Evolutionary conservation across 2,329 filamentous ascomycete genomes (phyloP), one percentile per base, ranked within the genome.

Genomic region (Calycina herbarum): DNA sequence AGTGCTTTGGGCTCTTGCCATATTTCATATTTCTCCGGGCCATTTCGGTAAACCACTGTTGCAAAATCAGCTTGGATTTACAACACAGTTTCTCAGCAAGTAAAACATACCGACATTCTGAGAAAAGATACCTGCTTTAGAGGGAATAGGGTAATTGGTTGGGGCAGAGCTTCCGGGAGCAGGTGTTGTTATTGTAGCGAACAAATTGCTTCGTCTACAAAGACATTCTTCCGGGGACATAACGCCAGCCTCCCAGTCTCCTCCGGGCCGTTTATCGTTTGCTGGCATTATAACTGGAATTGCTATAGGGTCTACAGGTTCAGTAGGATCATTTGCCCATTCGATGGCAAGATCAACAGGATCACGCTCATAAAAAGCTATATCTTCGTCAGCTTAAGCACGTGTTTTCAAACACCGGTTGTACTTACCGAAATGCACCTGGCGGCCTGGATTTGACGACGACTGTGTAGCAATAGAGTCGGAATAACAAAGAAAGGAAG

Each of bases 231-330:
- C 88, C 62, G 87, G 87, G 38, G 86, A 86, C 70, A 85, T 82
- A 13, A 85, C 79, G 10, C 84, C 83, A 6, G 84, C 89, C 72
- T 93, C 90, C 91, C 91, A 94, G 74, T 93, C 90, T n/a, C 91
- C 91, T 10, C 91, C 91, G 0, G 90, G 84, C 45, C 89, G 83
- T 74, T 89, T 90, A 75, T 93, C 90, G 77, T 93, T 92, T 59
- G 91, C 91, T 31, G 75, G 73, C 72, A 75, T 75, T 27, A 75
- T 74, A 6, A 77, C 73, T 1, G 75, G 76, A 67, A 77, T 78
- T 65, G 73, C 65, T 54, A 59, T 51, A 67, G 71, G 57, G 63
- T 72, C 69, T 56, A 64, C 66, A n/a, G 70, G 67, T 17, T 57
- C 56, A 20, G 27, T n/a, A 8, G 56, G 24, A n/a, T 31, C 31